Evolutionary conservation across 164 flowering plant genomes (phyloP).

Genomic region (Dillenia suffruticosa): DNA sequence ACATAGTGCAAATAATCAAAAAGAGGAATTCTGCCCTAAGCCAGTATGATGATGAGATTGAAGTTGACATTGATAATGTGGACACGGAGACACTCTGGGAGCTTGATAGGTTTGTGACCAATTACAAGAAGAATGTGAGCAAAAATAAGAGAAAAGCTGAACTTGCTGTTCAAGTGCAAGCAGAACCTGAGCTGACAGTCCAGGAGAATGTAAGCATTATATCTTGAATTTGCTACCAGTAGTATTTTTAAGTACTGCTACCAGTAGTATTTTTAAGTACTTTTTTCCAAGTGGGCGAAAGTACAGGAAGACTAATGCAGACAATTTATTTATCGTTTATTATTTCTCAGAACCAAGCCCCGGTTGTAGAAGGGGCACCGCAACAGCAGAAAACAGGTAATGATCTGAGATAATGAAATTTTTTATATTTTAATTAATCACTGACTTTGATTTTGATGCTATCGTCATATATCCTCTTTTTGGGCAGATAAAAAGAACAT

Average conservation of each 20-base stretch:
- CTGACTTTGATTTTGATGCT: not conserved
- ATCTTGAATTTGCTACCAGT: not conserved
- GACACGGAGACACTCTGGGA: conserved; percentile 76
- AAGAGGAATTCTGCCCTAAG: conserved; percentile 56
- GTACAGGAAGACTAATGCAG: no score
- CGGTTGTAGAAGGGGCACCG: conserved; percentile 19
- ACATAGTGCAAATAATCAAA: conserved; percentile 74
- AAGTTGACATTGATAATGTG: conserved; percentile 77
- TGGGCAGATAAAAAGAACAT: conserved; percentile 43
- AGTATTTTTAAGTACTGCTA: not conserved
- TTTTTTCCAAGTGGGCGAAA: not conserved
- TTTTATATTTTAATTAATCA: not conserved
- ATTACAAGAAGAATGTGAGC: conserved; percentile 57
- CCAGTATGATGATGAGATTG: conserved; percentile 85
- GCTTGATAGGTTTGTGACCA: conserved; percentile 63
- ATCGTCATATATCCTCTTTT: not conserved
- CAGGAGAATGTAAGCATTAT: conserved; percentile 25
- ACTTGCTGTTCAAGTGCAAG: conserved; percentile 33
- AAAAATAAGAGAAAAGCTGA: conserved; percentile 60
- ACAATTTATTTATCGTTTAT: not conserved
- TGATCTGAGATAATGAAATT: not conserved
- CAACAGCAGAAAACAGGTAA: conserved; percentile 31
- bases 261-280: not conserved
- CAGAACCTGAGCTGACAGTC: conserved; percentile 20
- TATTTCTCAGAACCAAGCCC: conserved; percentile 20